Evolutionary conservation across 2,329 filamentous ascomycete genomes (phyloP).

Genomic region (Sphaerulina populicola): DNA sequence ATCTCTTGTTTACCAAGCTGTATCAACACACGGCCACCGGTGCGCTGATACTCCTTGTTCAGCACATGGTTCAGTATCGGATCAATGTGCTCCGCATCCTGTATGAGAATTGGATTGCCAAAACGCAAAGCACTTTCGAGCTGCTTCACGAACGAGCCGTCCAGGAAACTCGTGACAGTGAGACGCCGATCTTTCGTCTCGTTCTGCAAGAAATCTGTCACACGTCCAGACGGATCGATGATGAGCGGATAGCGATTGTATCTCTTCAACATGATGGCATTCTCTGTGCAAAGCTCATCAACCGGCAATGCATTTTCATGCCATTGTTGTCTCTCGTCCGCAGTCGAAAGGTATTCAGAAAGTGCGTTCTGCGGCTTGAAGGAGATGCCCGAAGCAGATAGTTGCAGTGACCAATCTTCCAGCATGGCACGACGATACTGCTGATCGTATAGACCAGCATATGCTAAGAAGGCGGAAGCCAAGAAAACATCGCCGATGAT

Average conservation of each 20-base stretch:
- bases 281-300: slow-evolving; percentile 96
- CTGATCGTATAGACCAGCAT: slow-evolving; percentile 94
- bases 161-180: slow-evolving; percentile 94
- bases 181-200: slow-evolving; percentile 88
- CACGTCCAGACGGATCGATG: slow-evolving; percentile 91
- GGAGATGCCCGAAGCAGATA: slow-evolving; percentile 82
- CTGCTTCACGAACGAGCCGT: slow-evolving; percentile 96
- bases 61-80: slow-evolving; percentile 96
- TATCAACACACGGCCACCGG: slow-evolving; percentile 92
- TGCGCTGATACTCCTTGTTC: slow-evolving; percentile 99
- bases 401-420: slow-evolving; percentile 93
- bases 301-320: slow-evolving; percentile 89
- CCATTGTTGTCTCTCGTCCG: slow-evolving; percentile 90
- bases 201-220: slow-evolving; percentile 89
- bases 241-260: slow-evolving; percentile 98
- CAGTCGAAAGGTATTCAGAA: slow-evolving; percentile 92
- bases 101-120: slow-evolving; percentile 95
- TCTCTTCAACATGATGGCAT: slow-evolving; percentile 91
- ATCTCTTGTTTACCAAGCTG: slow-evolving; percentile 98
- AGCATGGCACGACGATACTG: slow-evolving; percentile 96
- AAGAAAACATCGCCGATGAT: slow-evolving; percentile 92
- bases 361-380: slow-evolving; percentile 92
- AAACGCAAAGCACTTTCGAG: slow-evolving; percentile 94
- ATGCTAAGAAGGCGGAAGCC: slow-evolving; percentile 94
- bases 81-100: slow-evolving; percentile 94